These are phyloP conservation scores for Saitozyma podzolica DNA, from an alignment of 768 basidiomycete species.

Conservation along the genomic window DNA sequence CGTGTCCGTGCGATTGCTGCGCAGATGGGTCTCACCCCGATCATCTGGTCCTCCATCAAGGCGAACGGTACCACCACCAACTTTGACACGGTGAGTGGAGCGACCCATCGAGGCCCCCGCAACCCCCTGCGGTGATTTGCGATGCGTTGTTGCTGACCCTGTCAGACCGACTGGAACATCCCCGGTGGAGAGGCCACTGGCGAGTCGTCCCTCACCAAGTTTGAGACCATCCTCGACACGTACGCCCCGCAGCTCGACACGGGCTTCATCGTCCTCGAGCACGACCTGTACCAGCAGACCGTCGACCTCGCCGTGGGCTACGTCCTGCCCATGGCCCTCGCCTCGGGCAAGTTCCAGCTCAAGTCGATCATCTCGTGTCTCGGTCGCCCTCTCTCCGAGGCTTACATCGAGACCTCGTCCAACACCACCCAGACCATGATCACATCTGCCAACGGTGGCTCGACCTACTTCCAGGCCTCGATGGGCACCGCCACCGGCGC, in stretches of 20 bases:
- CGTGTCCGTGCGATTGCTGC: conserved; percentile 79
- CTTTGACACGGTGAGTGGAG: conserved; percentile 62
- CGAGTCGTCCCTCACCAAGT: conserved; percentile 63
- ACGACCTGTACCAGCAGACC: conserved; percentile 76
- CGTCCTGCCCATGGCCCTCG: conserved; percentile 76
- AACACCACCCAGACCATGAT: conserved; percentile 56
- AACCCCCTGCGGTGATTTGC: conserved; percentile 59
- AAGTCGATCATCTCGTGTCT: conserved; percentile 71
- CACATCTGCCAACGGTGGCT: conserved; percentile 26
- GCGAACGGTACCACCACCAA: conserved; percentile 58
- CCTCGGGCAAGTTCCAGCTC: conserved; percentile 68
- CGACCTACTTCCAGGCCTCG: conserved; percentile 40
- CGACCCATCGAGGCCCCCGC: too few relatives aligned
- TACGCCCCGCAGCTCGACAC: conserved; percentile 62
- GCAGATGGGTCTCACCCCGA: conserved; percentile 78
- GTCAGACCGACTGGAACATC: conserved; percentile 73
- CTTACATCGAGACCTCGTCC: conserved; percentile 80
- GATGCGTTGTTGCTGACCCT: conserved; percentile 55
- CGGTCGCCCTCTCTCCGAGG: conserved; percentile 59
- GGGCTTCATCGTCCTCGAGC: conserved; percentile 87
- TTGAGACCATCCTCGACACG: conserved; percentile 67
- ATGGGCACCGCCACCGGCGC: conserved; percentile 36
- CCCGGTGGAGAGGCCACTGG: conserved; percentile 66
- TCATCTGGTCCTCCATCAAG: conserved; percentile 72
- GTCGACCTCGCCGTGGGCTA: conserved; percentile 85